Base-by-base conservation (phyloP, 2,329 filamentous ascomycete species). In the Phaeoacremonium minimum region DNA sequence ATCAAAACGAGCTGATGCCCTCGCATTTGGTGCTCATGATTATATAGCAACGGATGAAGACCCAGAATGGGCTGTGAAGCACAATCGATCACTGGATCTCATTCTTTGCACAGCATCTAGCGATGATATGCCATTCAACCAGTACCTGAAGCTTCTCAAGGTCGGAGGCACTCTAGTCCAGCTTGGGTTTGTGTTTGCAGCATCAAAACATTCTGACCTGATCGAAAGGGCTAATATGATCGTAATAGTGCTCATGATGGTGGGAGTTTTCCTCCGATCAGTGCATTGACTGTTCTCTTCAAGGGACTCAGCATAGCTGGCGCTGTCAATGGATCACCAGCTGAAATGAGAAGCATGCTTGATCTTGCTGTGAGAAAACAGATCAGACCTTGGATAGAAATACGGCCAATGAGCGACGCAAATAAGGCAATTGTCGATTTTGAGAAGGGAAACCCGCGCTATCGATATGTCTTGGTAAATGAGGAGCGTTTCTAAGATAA, bases 111-210 rank as follows among this genome's bases (percentile, higher is more conserved):
- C 76, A 1, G 71, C 78, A 12, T 74, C 68, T 4, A 52, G 40
- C 37, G 20, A 41, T 7, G 48, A 52, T 15, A 81, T 85, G 77
- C 81, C 81, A 1, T 49, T 85, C 20, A 55, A 59, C 29, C 56
- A 71, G 26, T 87, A 86, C 57, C 63, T 86, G 38, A 50, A 61
- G 17, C 63, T 86, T 7, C 61, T 86, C 14, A 69, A 73, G 44
- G 60, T 67, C 7, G 68, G 74, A 35, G 80, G 83, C 12, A 69
- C 67, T 4, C 77, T 84, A 51, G 71, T 85, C 37, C 79, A 85
- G 57, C 70, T 87, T 33, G 82, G 81, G 13, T 38, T 39, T 4
- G n/a, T n/a, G n/a, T n/a, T n/a, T n/a, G n/a, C n/a, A n/a, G n/a
- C 81, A 82, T 26, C 9, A 26, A 26, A n/a, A 26, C 22, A 9